These are phyloP conservation scores for Aspergillus ostianus DNA, from an alignment of 495 filamentous ascomycete genomes.

Conservation along the genomic window DNA sequence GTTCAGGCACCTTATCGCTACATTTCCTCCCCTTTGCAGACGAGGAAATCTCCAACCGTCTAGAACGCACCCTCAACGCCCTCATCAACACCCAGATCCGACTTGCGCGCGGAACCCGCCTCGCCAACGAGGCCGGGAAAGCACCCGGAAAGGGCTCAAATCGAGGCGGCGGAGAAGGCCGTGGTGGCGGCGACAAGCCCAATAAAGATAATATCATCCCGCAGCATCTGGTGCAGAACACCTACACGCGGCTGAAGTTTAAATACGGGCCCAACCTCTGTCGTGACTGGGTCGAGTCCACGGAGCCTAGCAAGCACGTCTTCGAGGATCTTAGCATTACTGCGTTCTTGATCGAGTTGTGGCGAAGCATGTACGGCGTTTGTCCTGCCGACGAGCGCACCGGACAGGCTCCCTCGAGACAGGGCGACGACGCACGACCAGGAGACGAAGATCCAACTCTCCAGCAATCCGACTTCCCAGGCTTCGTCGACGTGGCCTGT, in stretches of 20 bases:
- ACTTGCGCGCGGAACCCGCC: slow-evolving; percentile 62
- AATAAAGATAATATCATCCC: slow-evolving; percentile 74
- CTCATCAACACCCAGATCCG: slow-evolving; percentile 73
- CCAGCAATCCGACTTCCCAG: slow-evolving; percentile 55
- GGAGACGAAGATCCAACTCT: too few relatives aligned
- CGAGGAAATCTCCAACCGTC: slow-evolving; percentile 42
- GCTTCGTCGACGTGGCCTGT: slow-evolving; percentile 94
- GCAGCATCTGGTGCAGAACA: slow-evolving; percentile 72
- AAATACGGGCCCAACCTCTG: slow-evolving; percentile 69
- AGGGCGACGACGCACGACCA: too few relatives aligned
- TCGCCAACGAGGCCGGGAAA: slow-evolving; percentile 43
- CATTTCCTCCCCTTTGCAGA: slow-evolving; percentile 29
- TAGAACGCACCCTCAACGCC: slow-evolving; percentile 68
- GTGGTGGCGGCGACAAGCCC: slow-evolving; percentile 32
- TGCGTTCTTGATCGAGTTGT: slow-evolving; percentile 90
- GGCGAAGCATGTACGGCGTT: slow-evolving; percentile 75
- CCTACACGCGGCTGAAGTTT: slow-evolving; percentile 75
- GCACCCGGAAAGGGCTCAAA: neutral
- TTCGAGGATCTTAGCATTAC: slow-evolving; percentile 94
- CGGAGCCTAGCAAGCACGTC: slow-evolving; percentile 87
- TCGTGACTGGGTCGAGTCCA: slow-evolving; percentile 74
- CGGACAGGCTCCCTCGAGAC: neutral
- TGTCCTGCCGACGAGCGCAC: slow-evolving; percentile 22
- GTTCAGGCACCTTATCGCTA: slow-evolving; percentile 28
- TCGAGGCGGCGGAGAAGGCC: neutral